Base-by-base conservation (phyloP, 1,284 basidiomycete genomes). In the Fomitopsis betulina region DNA sequence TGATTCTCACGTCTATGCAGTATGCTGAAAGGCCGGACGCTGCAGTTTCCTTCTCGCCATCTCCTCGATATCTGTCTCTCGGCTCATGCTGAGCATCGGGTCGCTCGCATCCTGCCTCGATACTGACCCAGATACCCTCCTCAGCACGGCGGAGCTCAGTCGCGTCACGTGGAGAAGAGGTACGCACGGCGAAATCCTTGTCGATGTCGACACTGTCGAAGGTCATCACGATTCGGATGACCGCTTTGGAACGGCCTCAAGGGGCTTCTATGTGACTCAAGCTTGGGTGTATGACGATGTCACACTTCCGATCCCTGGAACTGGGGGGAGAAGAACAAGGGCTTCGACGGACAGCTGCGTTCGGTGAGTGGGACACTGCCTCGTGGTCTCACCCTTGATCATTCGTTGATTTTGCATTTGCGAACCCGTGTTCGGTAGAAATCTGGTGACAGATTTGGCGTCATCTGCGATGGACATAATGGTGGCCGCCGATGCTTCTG, bases 181-280 rank as follows among this genome's bases (percentile, higher is more conserved):
- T 8, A 62, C 65, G 6, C 69, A 63, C 21, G 72, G 77, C 8
- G 78, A 79, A 60, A 67, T 79, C 15, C 67, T 78, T 37, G 72
- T 79, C 10, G 77, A 79, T n/a, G 35, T 57, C 6, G 51, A 60
- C 19, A 33, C 49, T 43, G 30, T 39, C 23, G 59, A 47, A 23
- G 58, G 54, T 8, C 2, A 40, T 12, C 35, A 10, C n/a, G 32
- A 17, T 10, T 6, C 32, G 19, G 5, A 35, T 7, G 9, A 51
- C 3, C 5, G 5, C 8, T 25, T 3, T 19, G 21, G 32, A 5
- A 8, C 49, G 32, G 19, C 1, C 19, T 35, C 49, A 1, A 32
- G 30, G 5, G 49, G 49, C 9, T 51, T 51, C 33, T 51, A 51
- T 19, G 33, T 30, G 3, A 51, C 49, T 10, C 49, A 37, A 0